Percentiles rank a stretch among this genome's conserved stretches.
Conservation (phyloP, 2,329 filamentous ascomycete genomes). For the Xylaria sp. region DNA sequence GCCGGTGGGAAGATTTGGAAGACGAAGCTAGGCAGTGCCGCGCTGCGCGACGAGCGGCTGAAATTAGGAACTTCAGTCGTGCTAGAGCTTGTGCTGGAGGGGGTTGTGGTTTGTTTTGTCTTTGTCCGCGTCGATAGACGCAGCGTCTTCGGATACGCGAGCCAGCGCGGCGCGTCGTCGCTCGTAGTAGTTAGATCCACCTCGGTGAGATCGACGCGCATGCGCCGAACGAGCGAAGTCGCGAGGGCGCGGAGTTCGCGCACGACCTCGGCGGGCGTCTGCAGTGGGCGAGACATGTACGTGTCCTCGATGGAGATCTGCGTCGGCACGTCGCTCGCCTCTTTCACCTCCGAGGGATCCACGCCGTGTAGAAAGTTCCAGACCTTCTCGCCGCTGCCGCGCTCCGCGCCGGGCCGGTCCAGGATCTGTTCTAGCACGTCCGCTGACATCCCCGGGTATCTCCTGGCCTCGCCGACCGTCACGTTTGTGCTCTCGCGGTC, state of each 20-base stretch:
- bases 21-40: conserved; percentile 76
- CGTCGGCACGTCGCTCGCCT: conserved; percentile 75
- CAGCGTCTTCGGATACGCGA: conserved; percentile 82
- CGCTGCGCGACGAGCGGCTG: conserved; percentile 79
- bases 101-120: conserved; percentile 54
- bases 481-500: conserved; percentile 55
- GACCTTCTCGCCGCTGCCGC: conserved; percentile 75
- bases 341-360: conserved; percentile 78
- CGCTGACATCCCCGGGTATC: conserved; percentile 69
- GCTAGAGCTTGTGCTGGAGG: conserved; percentile 52
- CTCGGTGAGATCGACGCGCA: conserved; percentile 77
- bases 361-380: conserved; percentile 86
- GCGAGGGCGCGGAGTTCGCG: conserved; percentile 76
- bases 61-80: conserved; percentile 50
- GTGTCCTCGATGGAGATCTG: conserved; percentile 97
- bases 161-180: conserved; percentile 63
- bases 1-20: conserved; percentile 63
- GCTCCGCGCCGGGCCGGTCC: conserved; percentile 73
- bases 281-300: conserved; percentile 74
- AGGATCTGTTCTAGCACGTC: conserved; percentile 74
- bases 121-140: conserved; percentile 80
- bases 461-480: conserved; percentile 72
- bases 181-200: conserved; percentile 46
- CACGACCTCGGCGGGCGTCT: conserved; percentile 69
- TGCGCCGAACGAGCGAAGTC: conserved; percentile 76